A percentile compares a stretch with the other conserved stretches of the same genome.
Evolutionary conservation across 257 asterid genomes (phyloP).

Genomic region (Solanum etuberosum): DNA sequence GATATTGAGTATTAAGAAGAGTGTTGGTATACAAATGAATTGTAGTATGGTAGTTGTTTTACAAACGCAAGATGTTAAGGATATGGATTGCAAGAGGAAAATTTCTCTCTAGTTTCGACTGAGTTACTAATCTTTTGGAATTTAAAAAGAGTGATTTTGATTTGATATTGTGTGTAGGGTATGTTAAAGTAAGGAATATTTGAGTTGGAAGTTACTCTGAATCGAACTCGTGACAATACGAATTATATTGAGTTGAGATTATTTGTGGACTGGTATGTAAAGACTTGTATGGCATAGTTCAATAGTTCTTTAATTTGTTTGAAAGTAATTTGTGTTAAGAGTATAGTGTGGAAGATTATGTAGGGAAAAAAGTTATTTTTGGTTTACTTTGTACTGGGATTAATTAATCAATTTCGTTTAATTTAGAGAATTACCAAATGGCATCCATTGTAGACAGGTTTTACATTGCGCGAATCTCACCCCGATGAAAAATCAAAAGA

Average conservation of each 20-base stretch:
- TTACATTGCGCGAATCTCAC: neutral
- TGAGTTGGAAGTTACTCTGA: neutral
- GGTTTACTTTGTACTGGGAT: neutral
- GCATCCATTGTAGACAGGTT: neutral
- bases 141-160: neutral
- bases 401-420: neutral
- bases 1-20: conserved; percentile 8
- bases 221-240: neutral
- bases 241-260: neutral
- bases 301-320: neutral
- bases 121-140: neutral
- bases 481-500: too few relatives aligned
- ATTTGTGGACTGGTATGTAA: neutral
- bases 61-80: conserved; percentile 1
- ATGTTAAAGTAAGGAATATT: too few relatives aligned
- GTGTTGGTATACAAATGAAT: conserved; percentile 3
- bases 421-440: neutral
- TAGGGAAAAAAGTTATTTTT: neutral
- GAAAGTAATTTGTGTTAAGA: neutral
- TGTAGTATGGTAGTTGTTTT: conserved; percentile 12
- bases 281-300: neutral
- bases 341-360: neutral
- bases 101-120: neutral
- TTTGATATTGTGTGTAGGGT: neutral
- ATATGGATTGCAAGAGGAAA: conserved; percentile 12